Evolutionary conservation across 495 filamentous ascomycete genomes (phyloP), one percentile per base, ranked within the genome.

Genomic region (Penicillium samsonianum): DNA sequence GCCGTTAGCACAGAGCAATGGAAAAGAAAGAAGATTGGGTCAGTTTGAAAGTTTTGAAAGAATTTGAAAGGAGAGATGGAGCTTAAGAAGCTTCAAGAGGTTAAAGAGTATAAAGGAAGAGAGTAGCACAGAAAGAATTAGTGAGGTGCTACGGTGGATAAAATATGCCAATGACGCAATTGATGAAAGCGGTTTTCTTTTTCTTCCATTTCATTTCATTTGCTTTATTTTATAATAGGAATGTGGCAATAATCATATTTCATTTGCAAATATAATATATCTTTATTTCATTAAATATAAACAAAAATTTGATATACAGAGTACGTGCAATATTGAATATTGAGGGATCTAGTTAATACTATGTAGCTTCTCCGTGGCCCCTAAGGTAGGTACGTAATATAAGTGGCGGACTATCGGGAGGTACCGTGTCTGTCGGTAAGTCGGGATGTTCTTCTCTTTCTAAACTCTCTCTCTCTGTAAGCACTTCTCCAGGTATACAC

Each of bases 391-490:
- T 57, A 49, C 43, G 38, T 30, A 53, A 42, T 43, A 16, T 19
- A 52, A 38, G 56, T 40, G 49, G 30, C 49, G 23, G 54, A 43
- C 44, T 30, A 46, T 68, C 66, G 66, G 66, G 58, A 68, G 64
- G 66, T 67, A 68, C 66, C 66, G 66, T 62, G 59, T 42, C 37
- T 31, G 53, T 63, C 63, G 65, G 60, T 37, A 68, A 52, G 38
- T 68, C 66, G 66, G 66, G 40, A 65, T 60, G 40, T 60, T 62
- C 59, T 59, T 44, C 22, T 44, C 40, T 52, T 47, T 55, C 45
- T 23, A 52, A 52, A 41, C 42, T 50, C 44, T 53, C 28, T 30
- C 28, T 30, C 28, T 3, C 10, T 12, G 19, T 44, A 55, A 17
- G 16, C 28, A 53, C 42, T 48, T 33, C 23, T 30, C 12, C n/a